Evolutionary conservation across 345 rosid genomes (phyloP), one percentile per base, ranked within the genome.

Genomic region (Atalantia buxifolia): DNA sequence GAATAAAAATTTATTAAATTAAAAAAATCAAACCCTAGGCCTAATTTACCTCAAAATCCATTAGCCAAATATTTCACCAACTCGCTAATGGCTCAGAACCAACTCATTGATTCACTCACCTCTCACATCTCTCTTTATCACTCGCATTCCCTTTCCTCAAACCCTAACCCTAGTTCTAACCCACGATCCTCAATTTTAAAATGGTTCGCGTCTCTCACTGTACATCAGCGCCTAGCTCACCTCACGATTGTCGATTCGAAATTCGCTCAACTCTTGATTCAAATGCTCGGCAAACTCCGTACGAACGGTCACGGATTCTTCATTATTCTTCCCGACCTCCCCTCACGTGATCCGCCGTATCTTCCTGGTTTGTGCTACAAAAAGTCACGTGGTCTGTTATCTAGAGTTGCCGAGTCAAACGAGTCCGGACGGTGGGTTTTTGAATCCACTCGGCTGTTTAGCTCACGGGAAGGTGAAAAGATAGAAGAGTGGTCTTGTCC

Each of bases 51-150:
- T 60, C 64, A 42, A 45, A 48, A 27, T 9, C 65, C 66, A 35
- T 68, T 61, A 2, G 48, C 82, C 45, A 31, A 77, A n/a, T 28
- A 57, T n/a, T 77, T 45, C 19, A 24, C 82, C 55, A 71, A 74
- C 75, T 82, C 93, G 33, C 71, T 80, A 78, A 81, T 85, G 90
- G 78, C 92, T 76, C 87, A 84, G 81, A 85, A 85, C 80, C 89
- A 91, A 72, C 83, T 93, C 59, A 77, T 95, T 28, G 98, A 90
- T 83, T 90, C 93, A 9, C 94, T 95, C 76, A 92, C 97, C 38
- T 82, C 96, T 67, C 99, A 95, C 85, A 92, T 95, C 83, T 89
- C 99, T 45, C 97, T 95, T 77, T 93, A 92, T 84, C 82, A 93
- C 75, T 86, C 93, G 66, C 84, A 78, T 30, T 83, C 94, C 30